Base-by-base conservation (phyloP, 371 early-diverging fungal genomes). In the Apophysomyces trapeziformis region DNA sequence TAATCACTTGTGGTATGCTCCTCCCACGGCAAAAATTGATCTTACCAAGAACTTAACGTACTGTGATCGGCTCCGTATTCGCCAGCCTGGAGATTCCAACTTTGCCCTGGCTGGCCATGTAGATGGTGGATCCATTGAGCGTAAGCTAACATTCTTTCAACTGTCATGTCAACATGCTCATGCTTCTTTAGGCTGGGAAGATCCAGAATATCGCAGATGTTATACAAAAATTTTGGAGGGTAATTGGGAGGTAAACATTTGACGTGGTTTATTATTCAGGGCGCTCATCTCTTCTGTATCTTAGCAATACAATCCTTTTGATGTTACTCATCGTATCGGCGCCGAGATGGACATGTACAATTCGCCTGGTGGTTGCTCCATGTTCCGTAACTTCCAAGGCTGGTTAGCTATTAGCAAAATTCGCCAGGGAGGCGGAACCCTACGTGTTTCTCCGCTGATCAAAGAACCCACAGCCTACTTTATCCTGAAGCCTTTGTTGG, bases 381-480 rank as follows among this genome's bases (percentile, higher is more conserved):
- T 81, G 50, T 81, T 78, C 60, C 64, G 81, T 21, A 70, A 68
- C 18, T 76, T 80, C 57, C 81, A 80, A 69, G 81, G 81, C 12
- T 80, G 81, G 78, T 35, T 80, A 12, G 74, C 78, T 11, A 68
- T 81, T n/a, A 70, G 73, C 7, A 64, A 71, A 7, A 76, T 78
- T 26, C 63, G 62, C 12, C 68, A 73, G 11, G 69, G 68, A n/a
- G 70, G 75, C 37, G 78, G 78, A 1, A 74, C 74, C n/a, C 67
- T 81, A 37, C 75, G 73, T 26, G 75, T 76, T 0, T 78, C 75
- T 35, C 78, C 81, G 36, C 65, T 81, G 58, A 62, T 81, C 37
- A 70, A 75, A 18, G 78, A 81, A 66, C 67, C 72, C 0, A 71
- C 73, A 5, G 78, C 75, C 11, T 78, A 78, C 54, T 78, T 73